phyloP scores from a whole-genome alignment of 495 filamentous ascomycete genomes.

The Tirmania nivea region DNA sequence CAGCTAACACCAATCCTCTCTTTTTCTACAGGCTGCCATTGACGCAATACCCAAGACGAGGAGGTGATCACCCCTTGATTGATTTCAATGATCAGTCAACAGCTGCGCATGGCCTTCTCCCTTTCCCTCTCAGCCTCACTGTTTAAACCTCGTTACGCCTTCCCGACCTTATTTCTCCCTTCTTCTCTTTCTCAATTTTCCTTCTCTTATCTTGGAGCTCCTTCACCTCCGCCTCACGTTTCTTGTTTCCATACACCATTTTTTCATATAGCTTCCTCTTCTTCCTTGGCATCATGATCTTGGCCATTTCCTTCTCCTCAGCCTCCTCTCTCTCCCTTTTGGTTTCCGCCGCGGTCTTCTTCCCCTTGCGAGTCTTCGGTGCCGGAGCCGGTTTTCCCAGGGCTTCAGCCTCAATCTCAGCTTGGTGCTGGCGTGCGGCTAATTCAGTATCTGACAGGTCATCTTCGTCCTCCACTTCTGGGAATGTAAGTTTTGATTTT shows the following conservation, averaged over 20 bases:
- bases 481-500: no score
- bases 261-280: slow-evolving; percentile 78
- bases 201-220: slow-evolving; percentile 64
- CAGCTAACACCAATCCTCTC: no score
- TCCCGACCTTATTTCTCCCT: neutral
- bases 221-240: slow-evolving; percentile 54
- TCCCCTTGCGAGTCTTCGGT: slow-evolving; percentile 36
- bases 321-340: slow-evolving; percentile 52
- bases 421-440: slow-evolving; percentile 44
- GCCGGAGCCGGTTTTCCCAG: slow-evolving; percentile 25
- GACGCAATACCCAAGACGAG: no score
- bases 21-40: no score
- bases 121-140: no score
- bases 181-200: slow-evolving; percentile 53
- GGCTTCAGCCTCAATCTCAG: slow-evolving; percentile 80
- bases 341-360: slow-evolving; percentile 28
- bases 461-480: slow-evolving; percentile 20
- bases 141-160: no score
- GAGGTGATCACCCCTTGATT: no score
- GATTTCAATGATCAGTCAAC: no score
- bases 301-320: slow-evolving; percentile 63
- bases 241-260: slow-evolving; percentile 75
- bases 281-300: slow-evolving; percentile 85
- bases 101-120: no score
- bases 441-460: slow-evolving; percentile 8